Evolutionary conservation across 2,329 filamentous ascomycete genomes (phyloP), one percentile per base, ranked within the genome.

Genomic region (Zymoseptoria pseudotritici): DNA sequence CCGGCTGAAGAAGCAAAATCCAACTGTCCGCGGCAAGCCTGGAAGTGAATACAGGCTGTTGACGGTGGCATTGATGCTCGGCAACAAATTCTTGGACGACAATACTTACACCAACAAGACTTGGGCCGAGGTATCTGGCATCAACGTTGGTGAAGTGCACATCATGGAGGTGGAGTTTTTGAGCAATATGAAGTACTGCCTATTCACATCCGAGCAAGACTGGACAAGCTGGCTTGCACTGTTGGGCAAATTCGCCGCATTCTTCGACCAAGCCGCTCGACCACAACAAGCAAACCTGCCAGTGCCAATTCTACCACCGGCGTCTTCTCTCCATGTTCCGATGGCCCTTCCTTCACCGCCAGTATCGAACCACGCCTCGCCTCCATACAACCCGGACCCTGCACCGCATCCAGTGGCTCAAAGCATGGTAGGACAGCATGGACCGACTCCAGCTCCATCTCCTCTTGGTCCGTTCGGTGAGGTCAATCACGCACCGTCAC

Each of bases 151-250:
- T 62, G 94, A 99, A 75, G 96, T 99, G 56, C 94, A 99, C 73
- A 89, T 97, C 52, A 99, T 99, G 94, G 94, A 99, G 74, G 94
- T 99, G n/a, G 94, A 99, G 74, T 99, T 99, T 69, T 80, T 99
- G 64, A 97, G 93, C 79, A 97, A 97, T 75, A 96, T 99, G 87
- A 86, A 93, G 70, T 99, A 97, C 76, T 91, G 90, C 68, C 80
- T 99, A 7, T 86, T 93, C 72, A 91, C 90, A 3, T 95, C 92
- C 3, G 87, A 91, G 71, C 82, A 86, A 57, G 85, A 96, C 72
- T 99, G 94, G 94, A 82, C 86, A 54, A 83, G 86, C 57, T 97
- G 94, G 94, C 86, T 97, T 69, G 79, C 81, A 63, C 91, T 91
- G 73, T 80, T 97, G 58, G 83, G 88, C 56, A 88, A 87, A 66